Percentiles rank a stretch among this genome's conserved stretches.
phyloP scores from a whole-genome alignment of 345 rosid species.

The Orychophragmus violaceus region DNA sequence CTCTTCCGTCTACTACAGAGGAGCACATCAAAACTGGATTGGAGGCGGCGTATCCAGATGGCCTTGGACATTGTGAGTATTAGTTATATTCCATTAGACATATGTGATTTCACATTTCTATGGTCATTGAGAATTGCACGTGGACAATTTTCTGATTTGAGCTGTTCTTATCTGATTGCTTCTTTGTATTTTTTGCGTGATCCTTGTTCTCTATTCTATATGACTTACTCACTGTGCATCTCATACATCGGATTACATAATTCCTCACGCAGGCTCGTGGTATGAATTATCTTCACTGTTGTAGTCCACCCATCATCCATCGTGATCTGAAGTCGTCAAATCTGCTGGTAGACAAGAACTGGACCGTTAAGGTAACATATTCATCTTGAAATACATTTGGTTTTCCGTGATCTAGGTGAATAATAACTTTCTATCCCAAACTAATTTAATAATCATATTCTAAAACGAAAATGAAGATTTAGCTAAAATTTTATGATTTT shows the following conservation, averaged over 20 bases:
- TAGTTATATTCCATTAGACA: neutral
- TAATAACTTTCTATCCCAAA: neutral
- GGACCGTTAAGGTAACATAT: constrained; percentile 80
- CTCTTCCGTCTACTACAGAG: constrained; percentile 78
- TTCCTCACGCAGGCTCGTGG: constrained; percentile 72
- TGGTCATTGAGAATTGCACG: neutral
- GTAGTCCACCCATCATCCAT: constrained; percentile 92
- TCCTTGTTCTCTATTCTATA: neutral
- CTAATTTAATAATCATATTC: neutral
- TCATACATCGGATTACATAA: constrained; percentile 7
- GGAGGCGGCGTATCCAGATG: constrained; percentile 81
- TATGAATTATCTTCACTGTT: constrained; percentile 93
- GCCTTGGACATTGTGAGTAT: constrained; percentile 83
- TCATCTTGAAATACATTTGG: neutral
- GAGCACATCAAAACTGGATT: constrained; percentile 68
- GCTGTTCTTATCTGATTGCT: neutral
- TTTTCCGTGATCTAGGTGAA: neutral
- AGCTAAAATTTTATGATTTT: neutral
- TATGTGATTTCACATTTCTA: neutral
- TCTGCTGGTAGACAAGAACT: constrained; percentile 87
- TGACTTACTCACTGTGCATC: constrained; percentile 7
- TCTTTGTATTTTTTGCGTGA: constrained; percentile 1
- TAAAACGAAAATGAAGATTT: neutral
- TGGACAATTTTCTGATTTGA: neutral
- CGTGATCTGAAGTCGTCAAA: constrained; percentile 98